Percentiles rank a stretch among this genome's conserved stretches.
These are phyloP conservation scores for Jamesozyma hellenica DNA, from an alignment of 805 yeast genomes.

Conservation along the genomic window DNA sequence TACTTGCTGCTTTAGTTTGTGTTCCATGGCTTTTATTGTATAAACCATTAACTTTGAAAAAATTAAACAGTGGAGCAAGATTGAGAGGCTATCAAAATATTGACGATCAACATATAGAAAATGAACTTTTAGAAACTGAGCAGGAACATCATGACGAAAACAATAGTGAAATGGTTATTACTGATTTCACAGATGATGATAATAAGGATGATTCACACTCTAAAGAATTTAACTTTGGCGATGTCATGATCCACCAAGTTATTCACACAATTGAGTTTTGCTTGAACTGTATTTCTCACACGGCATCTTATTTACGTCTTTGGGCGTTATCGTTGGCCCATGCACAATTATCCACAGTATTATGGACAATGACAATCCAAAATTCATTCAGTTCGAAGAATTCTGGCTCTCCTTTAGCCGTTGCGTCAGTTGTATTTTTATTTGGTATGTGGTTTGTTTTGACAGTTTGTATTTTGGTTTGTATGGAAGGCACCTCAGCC, in stretches of 20 bases:
- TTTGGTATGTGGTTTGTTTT: constrained; percentile 93
- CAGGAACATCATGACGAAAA: constrained; percentile 19
- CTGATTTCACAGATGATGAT: constrained; percentile 32
- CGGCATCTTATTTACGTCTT: constrained; percentile 89
- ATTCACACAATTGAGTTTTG: constrained; percentile 97
- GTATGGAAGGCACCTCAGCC: constrained; percentile 98
- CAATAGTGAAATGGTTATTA: constrained; percentile 36
- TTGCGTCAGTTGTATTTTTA: constrained; percentile 61
- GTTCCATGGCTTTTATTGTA: constrained; percentile 85
- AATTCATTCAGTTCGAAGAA: constrained; percentile 52
- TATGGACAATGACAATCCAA: constrained; percentile 91
- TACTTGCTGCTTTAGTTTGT: constrained; percentile 71
- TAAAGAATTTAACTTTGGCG: constrained; percentile 71
- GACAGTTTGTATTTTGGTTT: constrained; percentile 82
- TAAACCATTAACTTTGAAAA: constrained; percentile 69
- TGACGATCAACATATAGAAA: constrained; percentile 25
- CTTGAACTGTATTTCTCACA: constrained; percentile 93
- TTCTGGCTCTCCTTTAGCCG: constrained; percentile 49
- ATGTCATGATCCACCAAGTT: constrained; percentile 91
- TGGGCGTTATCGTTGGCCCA: constrained; percentile 98
- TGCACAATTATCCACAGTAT: constrained; percentile 87
- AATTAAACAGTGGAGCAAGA: constrained; percentile 35
- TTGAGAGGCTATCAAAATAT: constrained; percentile 35
- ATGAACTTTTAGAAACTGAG: constrained; percentile 15
- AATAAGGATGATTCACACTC: constrained; percentile 35